phyloP scores from a whole-genome alignment of 192 early-diverging fungal genomes.

The Piromyces finnis region DNA sequence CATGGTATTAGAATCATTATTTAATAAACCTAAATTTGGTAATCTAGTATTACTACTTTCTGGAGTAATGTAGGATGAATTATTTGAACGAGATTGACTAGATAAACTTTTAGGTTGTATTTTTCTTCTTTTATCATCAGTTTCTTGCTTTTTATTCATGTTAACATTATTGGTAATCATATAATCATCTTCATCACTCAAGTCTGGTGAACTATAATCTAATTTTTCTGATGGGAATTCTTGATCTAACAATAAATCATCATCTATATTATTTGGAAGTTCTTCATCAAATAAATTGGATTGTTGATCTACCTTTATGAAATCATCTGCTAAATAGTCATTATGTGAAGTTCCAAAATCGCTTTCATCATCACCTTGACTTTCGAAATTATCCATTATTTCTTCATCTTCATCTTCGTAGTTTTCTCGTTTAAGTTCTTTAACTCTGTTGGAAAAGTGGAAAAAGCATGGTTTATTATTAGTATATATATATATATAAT shows the following conservation, averaged over 20 bases:
- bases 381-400: background rate
- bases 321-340: background rate
- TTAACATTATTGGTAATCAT: background rate
- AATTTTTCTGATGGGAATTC: slow-evolving; percentile 23
- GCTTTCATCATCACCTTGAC: background rate
- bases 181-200: slow-evolving; percentile 6
- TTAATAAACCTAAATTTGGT: background rate
- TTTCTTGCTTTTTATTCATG: slow-evolving; percentile 2
- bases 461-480: no score
- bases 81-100: background rate
- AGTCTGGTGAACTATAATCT: slow-evolving; percentile 1
- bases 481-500: no score
- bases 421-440: slow-evolving; percentile 27
- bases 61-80: background rate
- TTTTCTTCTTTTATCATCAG: slow-evolving; percentile 6
- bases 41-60: background rate
- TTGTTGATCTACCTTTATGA: background rate
- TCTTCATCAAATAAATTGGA: background rate
- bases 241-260: background rate
- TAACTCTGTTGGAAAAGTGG: slow-evolving; percentile 17
- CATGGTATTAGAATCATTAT: background rate
- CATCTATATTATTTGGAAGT: background rate
- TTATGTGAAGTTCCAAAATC: slow-evolving; percentile 4
- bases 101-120: background rate
- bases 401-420: slow-evolving; percentile 8